These are phyloP conservation scores for Clarireedia paspali DNA, from an alignment of 2,329 filamentous ascomycete species.

Conservation along the genomic window DNA sequence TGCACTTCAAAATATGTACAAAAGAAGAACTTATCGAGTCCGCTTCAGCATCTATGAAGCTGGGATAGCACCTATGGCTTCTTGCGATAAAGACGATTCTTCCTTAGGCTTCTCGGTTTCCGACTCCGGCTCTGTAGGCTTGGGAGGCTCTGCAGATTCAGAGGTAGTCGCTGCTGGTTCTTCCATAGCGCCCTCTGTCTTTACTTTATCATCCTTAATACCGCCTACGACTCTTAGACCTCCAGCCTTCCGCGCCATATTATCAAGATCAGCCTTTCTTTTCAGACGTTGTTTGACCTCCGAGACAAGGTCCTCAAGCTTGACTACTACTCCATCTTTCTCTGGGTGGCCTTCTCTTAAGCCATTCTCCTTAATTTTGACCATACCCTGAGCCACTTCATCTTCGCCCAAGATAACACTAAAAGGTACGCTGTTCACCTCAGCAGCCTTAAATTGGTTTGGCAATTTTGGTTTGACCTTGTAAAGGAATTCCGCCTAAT, in stretches of 20 bases:
- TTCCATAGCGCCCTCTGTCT: slow-evolving; percentile 4
- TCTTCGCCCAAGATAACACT: slow-evolving; percentile 88
- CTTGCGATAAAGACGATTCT: slow-evolving; percentile 12
- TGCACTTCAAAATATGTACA: slow-evolving; percentile 3
- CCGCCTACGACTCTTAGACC: slow-evolving; percentile 27
- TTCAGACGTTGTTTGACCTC: slow-evolving; percentile 51
- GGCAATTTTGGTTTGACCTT: slow-evolving; percentile 87
- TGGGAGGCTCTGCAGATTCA: background rate
- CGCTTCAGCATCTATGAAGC: slow-evolving; percentile 19
- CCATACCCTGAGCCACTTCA: slow-evolving; percentile 73
- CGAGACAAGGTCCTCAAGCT: slow-evolving; percentile 51
- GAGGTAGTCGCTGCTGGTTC: background rate
- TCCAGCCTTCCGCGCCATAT: slow-evolving; percentile 21
- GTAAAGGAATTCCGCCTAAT: slow-evolving; percentile 72
- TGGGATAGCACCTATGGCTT: slow-evolving; percentile 18
- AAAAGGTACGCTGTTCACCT: slow-evolving; percentile 71
- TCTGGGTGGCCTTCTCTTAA: slow-evolving; percentile 76
- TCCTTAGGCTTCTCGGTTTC: slow-evolving; percentile 6
- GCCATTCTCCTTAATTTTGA: slow-evolving; percentile 82
- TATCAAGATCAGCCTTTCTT: slow-evolving; percentile 28
- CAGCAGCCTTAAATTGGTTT: slow-evolving; percentile 86
- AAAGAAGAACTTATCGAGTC: background rate
- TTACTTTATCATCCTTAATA: slow-evolving; percentile 18
- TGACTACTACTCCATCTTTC: slow-evolving; percentile 77
- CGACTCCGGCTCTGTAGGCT: background rate